Evolutionary conservation across 495 filamentous ascomycete genomes (phyloP), one percentile per base, ranked within the genome.

Genomic region (Penicillium maclennaniae): DNA sequence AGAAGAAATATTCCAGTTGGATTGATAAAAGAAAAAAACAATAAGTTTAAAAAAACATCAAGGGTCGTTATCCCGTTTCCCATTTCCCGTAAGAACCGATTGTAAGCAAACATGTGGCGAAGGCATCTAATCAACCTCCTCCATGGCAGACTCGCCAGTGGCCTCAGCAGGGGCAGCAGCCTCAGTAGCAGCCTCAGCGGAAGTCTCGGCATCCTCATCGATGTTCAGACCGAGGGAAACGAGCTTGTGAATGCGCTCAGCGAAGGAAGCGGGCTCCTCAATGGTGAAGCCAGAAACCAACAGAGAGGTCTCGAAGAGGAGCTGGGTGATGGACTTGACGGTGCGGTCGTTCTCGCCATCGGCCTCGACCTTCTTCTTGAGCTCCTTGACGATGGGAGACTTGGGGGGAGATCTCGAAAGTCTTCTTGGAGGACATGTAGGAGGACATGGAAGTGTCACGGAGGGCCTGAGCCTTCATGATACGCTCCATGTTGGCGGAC

Each of bases 341-440:
- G 90, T 95, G 72, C 91, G 91, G 83, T 96, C 91, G 68, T 88
- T 88, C 89, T 96, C 91, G 55, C 93, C 93, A 70, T 98, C 95
- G 42, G 87, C 70, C 81, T 96, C 95, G 55, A 95, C 89, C 88
- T 98, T 98, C 76, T 87, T 91, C 87, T 91, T 91, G 63, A 98
- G 87, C 83, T 96, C 93, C 83, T 95, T 87, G 84, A 98, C 86
- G 79, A 98, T 98, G 56, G 91, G 67, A 56, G 89, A 95, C 83
- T 92, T 91, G 73, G 93, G 93, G 93, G n/a, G 92, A 96, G 76
- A 98, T 97, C 81, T 98, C 93, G 61, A 98, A 97, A 49, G 95
- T 98, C 88, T 98, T 98, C 91, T 98, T 98, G 67, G 92, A 97
- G 53, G 90, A 92, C 93, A 98, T 98, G 87, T 98, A 98, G 55